These are phyloP conservation scores for Volvox reticuliferus DNA, from an alignment of 139 green algal genomes.

Conservation along the genomic window DNA sequence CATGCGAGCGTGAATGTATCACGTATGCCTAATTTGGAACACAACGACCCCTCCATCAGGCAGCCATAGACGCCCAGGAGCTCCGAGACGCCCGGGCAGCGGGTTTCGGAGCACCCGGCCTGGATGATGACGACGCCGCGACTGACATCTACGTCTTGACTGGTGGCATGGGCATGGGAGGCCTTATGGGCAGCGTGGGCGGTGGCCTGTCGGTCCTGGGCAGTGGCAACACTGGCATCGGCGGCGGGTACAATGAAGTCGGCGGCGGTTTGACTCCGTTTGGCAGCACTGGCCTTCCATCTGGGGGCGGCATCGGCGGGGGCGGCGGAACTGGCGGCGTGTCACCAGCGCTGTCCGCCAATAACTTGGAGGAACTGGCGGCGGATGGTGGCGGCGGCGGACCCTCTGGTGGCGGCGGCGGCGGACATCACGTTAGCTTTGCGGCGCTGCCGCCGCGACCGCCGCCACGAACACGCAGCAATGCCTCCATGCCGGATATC, in stretches of 20 bases:
- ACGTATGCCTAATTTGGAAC: too few species aligned
- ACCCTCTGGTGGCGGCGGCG: neutral
- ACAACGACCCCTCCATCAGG: too few species aligned
- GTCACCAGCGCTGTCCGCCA: conserved; percentile 26
- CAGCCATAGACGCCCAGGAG: conserved; percentile 48
- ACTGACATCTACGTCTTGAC: conserved; percentile 30
- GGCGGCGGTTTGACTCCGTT: conserved; percentile 9
- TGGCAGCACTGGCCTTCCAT: neutral
- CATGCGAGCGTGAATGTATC: too few species aligned
- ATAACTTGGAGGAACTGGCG: conserved; percentile 39
- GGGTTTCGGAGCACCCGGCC: neutral
- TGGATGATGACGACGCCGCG: conserved; percentile 40
- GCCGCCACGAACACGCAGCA: conserved; percentile 37
- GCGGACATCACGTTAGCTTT: conserved; percentile 33
- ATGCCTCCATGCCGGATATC: conserved; percentile 37
- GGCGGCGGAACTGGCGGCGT: conserved; percentile 1
- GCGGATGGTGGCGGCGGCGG: conserved; percentile 30
- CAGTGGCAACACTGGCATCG: neutral
- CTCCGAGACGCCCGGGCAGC: neutral
- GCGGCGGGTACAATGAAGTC: conserved; percentile 11
- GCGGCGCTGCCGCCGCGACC: conserved; percentile 17
- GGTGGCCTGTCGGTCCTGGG: neutral
- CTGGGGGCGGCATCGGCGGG: neutral
- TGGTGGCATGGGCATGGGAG: neutral
- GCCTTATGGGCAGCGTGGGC: neutral